Base-by-base conservation (phyloP, 192 early-diverging fungal genomes). In the Paraglomus occultum region DNA sequence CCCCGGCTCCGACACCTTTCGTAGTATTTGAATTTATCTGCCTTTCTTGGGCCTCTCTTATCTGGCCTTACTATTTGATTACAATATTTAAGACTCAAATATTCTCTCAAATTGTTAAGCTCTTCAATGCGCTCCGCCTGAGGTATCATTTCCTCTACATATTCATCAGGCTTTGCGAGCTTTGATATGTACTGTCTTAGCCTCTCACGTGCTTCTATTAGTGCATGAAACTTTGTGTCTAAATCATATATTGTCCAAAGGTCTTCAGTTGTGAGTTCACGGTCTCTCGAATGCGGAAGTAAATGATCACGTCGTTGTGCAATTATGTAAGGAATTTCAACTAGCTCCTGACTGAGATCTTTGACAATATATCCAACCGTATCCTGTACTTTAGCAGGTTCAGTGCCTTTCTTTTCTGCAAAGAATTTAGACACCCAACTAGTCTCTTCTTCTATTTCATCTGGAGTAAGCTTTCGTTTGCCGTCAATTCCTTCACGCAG, bases 271-370 rank as follows among this genome's bases (percentile, higher is more conserved):
- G 84, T 81, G 39, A 94, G 77, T 77, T 38, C 43, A 72, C 22
- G 71, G 60, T 59, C 69, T 55, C 9, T 74, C 72, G 12, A 78
- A 77, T 8, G 73, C 71, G 10, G 74, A 73, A 3, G 59, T 71
- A 92, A 88, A 68, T 93, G 89, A 74, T 99, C 96, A 57, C 90
- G 88, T 48, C 93, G 85, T 71, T 97, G 93, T 11, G 82, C 82
- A 43, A 84, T 79, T 67, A 99, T 92, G 73, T 90, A 97, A 8
- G 97, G 97, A 23, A 99, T 93, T 74, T 99, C 97, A 67, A 85
- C 75, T 50, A 91, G 84, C 71, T 97, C 92, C 44, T 84, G 80
- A 38, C 86, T 84, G 54, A 97, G 67, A 69, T 90, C 89, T 64
- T 79, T 78, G 43, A 95, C 82, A 51, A 93, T 87, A 50, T 84